Evolutionary conservation across 1,284 basidiomycete species (phyloP).

Genomic region (Boletus smithii): DNA sequence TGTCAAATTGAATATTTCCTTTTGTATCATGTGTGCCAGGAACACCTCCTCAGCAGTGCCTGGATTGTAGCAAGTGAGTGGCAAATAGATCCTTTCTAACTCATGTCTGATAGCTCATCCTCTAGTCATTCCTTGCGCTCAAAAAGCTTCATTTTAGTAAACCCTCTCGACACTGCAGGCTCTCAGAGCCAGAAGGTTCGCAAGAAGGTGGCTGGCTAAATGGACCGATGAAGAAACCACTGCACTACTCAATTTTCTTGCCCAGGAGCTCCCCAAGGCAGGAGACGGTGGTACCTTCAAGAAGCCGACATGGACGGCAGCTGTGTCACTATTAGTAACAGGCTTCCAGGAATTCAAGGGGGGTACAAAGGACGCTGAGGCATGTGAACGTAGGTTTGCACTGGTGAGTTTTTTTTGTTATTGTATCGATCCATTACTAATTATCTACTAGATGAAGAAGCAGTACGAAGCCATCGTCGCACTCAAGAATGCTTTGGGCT

Average conservation of each 20-base stretch:
- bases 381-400: neutral
- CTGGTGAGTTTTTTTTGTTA: neutral
- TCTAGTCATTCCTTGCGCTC: too few species aligned
- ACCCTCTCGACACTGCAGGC: too few species aligned
- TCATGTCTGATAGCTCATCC: neutral
- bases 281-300: neutral
- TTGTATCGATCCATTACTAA: neutral
- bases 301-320: neutral
- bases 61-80: too few species aligned
- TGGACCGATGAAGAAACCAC: neutral
- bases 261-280: neutral
- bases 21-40: too few species aligned
- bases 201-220: neutral
- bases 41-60: too few species aligned
- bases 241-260: neutral
- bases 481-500: neutral
- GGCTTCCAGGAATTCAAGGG: neutral
- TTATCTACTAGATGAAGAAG: neutral
- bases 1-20: too few species aligned
- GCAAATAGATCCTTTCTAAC: too few species aligned
- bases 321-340: neutral
- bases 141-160: too few species aligned
- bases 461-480: neutral
- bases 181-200: neutral
- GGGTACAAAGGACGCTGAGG: neutral